Evolutionary conservation across 2,329 filamentous ascomycete species (phyloP), one percentile per base, ranked within the genome.

Genomic region (Cordyceps pruinosa): DNA sequence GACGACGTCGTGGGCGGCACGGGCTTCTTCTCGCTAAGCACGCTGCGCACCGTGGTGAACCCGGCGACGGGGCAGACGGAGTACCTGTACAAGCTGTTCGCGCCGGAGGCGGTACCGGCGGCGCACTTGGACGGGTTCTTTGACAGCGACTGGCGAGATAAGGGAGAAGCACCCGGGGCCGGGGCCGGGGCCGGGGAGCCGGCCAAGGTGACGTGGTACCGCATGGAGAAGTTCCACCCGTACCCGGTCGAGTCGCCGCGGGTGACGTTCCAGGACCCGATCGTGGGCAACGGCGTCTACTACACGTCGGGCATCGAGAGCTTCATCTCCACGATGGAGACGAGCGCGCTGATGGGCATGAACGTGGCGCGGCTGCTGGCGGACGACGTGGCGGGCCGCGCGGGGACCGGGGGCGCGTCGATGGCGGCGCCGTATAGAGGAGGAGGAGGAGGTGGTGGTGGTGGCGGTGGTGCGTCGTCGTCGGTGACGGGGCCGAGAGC

Each of bases 281-380:
- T 86, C 61, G 69, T 97, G 3, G 85, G 83, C 5, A 71, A 80
- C 7, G 82, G 83, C 0, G 66, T 93, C 15, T 94, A 85, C 71
- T 88, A 88, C 67, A 87, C 85, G 0, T 84, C 83, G 12, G 85
- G 83, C 2, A 95, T 97, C 44, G 93, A 97, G 73, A 87, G 87
- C 63, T 97, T 99, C 69, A 95, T 97, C 63, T 94, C 88, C 10
- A 96, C 91, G 0, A 97, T 99, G 94, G 94, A 99, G 77, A 97
- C 94, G 7, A 96, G 86, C 69, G 88, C 90, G 1, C 72, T 97
- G 63, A 94, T 94, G 84, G 94, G 94, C 1, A 90, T 82, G 80
- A 94, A 94, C 67, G 85, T 94, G 21, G 90, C 89, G 9, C 79
- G 78, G 61, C 73, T 94, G 55, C 77, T 93, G 46, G 77, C 85